Conservation (phyloP, 1,139 yeast species). For the Diutina pseudorugosa region DNA sequence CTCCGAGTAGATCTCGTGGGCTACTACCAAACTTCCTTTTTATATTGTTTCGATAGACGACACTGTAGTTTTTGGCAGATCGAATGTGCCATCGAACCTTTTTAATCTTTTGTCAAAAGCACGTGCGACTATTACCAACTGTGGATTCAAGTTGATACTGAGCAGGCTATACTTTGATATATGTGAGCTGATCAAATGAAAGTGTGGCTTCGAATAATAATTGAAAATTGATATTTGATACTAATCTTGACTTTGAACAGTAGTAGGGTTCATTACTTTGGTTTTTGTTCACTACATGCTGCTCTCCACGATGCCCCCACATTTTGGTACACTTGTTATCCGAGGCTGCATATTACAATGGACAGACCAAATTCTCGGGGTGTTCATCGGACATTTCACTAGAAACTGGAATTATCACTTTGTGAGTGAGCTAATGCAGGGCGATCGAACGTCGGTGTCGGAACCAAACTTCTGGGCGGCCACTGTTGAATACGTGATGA, state of each 20-base stretch:
- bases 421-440: background rate
- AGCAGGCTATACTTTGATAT: background rate
- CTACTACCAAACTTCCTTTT: too few species aligned
- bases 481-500: too few species aligned
- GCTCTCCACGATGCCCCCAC: background rate
- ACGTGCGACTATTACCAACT: background rate
- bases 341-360: background rate
- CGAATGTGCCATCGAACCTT: too few species aligned
- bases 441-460: background rate
- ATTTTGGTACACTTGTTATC: background rate
- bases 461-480: too few species aligned
- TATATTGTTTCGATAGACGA: background rate
- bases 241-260: too few species aligned
- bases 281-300: background rate
- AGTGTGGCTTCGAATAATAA: background rate
- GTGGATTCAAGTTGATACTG: background rate
- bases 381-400: background rate
- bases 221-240: too few species aligned
- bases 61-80: background rate
- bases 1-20: too few species aligned
- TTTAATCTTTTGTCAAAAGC: background rate
- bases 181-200: background rate
- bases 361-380: background rate
- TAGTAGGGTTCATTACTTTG: too few species aligned
- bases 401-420: background rate